These are phyloP conservation scores for Podaxis sp. DNA, from an alignment of 768 basidiomycete species.

Conservation along the genomic window DNA sequence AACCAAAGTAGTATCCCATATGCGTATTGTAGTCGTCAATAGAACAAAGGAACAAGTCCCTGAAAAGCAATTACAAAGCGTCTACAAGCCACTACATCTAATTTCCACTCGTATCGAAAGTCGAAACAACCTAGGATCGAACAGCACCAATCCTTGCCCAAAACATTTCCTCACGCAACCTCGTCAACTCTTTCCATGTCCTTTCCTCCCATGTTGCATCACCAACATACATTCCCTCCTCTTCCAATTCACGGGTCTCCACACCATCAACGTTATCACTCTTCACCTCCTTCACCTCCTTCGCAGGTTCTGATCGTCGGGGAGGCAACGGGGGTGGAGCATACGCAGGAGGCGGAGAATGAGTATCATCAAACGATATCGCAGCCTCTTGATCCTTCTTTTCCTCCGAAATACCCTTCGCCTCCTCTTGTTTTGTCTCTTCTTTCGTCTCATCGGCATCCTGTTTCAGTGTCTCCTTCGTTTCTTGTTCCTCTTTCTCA, in stretches of 20 bases:
- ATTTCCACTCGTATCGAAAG: not conserved
- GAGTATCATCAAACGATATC: slow-evolving; percentile 7
- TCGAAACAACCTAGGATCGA: not conserved
- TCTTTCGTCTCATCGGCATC: not conserved
- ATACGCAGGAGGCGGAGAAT: slow-evolving; percentile 6
- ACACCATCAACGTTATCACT: not conserved
- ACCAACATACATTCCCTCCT: slow-evolving; percentile 50
- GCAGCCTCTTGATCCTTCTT: not conserved
- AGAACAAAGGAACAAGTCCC: not conserved
- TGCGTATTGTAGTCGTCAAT: not conserved
- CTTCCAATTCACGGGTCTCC: slow-evolving; percentile 10
- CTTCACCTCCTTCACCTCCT: not conserved
- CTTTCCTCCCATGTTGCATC: slow-evolving; percentile 83
- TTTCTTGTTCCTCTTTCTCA: slow-evolving; percentile 7
- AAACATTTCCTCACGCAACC: slow-evolving; percentile 81
- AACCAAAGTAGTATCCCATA: not conserved
- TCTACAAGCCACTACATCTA: not conserved
- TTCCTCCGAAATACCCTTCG: slow-evolving; percentile 7
- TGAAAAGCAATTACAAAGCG: not conserved
- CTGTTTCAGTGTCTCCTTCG: slow-evolving; percentile 10
- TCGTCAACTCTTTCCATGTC: slow-evolving; percentile 77
- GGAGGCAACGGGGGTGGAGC: slow-evolving; percentile 5
- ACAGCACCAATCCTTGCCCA: slow-evolving; percentile 72
- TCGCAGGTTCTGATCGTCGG: slow-evolving; percentile 1
- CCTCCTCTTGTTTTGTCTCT: slow-evolving; percentile 18